These are phyloP conservation scores for Ascochyta koolunga DNA, from an alignment of 2,329 filamentous ascomycete species.

Conservation along the genomic window DNA sequence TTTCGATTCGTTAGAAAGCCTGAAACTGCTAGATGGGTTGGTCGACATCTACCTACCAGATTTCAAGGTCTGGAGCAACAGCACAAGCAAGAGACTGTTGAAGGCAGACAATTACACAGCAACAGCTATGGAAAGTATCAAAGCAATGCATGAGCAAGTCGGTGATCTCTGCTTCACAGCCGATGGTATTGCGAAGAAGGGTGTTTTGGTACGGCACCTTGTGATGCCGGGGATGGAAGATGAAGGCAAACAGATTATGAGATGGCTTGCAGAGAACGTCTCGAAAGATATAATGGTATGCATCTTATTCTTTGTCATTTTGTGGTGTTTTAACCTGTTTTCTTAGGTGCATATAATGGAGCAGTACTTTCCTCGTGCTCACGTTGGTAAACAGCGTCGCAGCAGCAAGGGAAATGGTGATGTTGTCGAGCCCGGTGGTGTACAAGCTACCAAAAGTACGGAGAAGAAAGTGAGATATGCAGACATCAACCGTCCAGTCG, in stretches of 20 bases:
- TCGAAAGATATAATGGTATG: conserved; percentile 71
- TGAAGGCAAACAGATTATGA: conserved; percentile 76
- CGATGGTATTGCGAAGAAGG: conserved; percentile 80
- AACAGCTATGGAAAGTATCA: conserved; percentile 76
- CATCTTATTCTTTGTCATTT: not conserved
- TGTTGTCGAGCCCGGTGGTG: conserved; percentile 39
- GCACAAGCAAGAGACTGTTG: conserved; percentile 71
- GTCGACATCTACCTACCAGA: conserved; percentile 89
- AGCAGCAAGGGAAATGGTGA: conserved; percentile 42
- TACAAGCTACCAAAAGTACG: conserved; percentile 25
- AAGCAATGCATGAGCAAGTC: conserved; percentile 80
- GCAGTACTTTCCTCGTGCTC: conserved; percentile 80
- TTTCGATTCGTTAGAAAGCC: conserved; percentile 75
- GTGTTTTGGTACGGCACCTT: conserved; percentile 76
- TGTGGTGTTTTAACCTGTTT: not conserved
- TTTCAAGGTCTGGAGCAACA: conserved; percentile 79
- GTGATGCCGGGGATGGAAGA: conserved; percentile 83
- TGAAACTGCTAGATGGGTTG: conserved; percentile 76
- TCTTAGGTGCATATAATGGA: conserved; percentile 78
- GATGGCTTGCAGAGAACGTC: conserved; percentile 74
- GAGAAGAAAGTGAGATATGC: conserved; percentile 66
- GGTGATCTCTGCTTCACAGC: conserved; percentile 82
- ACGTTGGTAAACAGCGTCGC: conserved; percentile 73
- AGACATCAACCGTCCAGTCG: conserved; percentile 78
- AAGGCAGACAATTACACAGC: conserved; percentile 79